Conservation (phyloP, 805 yeast species). For the Isabelozyma rhagii region DNA sequence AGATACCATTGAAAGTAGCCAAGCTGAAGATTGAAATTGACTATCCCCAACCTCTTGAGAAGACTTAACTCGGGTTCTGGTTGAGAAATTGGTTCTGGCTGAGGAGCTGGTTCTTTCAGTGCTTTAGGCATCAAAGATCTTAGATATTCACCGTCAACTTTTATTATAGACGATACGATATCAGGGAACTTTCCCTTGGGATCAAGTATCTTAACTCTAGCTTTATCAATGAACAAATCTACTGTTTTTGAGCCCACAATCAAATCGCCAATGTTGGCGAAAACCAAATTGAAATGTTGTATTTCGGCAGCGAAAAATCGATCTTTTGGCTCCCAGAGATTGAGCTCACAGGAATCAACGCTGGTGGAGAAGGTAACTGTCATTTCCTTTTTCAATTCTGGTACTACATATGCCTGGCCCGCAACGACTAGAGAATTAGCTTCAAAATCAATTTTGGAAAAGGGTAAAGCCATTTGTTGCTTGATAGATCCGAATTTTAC, state of each 20-base stretch:
- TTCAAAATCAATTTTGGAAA: neutral
- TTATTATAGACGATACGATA: conserved; percentile 7
- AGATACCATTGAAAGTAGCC: conserved; percentile 17
- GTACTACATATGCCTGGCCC: neutral
- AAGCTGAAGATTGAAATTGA: conserved; percentile 11
- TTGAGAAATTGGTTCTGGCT: neutral
- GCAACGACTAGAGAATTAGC: neutral
- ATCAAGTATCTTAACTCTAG: conserved; percentile 6
- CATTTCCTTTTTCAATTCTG: neutral
- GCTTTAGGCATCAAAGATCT: conserved; percentile 1
- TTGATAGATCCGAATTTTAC: neutral
- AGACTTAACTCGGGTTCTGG: neutral
- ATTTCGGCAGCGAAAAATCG: conserved; percentile 2
- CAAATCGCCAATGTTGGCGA: conserved; percentile 11
- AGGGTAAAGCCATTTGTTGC: neutral
- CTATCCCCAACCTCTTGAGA: conserved; percentile 6
- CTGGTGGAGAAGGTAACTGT: conserved; percentile 1
- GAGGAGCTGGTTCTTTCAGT: neutral
- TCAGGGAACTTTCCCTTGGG: conserved; percentile 6
- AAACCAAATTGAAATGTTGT: conserved; percentile 3
- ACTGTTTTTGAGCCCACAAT: conserved; percentile 8
- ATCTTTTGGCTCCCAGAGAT: conserved; percentile 4
- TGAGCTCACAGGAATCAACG: conserved; percentile 1
- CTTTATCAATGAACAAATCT: conserved; percentile 5
- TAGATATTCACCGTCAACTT: conserved; percentile 11